Percentiles rank a stretch among this genome's conserved stretches.
Evolutionary conservation across 2,329 filamentous ascomycete species (phyloP).

Genomic region (Aspergillus sp.): DNA sequence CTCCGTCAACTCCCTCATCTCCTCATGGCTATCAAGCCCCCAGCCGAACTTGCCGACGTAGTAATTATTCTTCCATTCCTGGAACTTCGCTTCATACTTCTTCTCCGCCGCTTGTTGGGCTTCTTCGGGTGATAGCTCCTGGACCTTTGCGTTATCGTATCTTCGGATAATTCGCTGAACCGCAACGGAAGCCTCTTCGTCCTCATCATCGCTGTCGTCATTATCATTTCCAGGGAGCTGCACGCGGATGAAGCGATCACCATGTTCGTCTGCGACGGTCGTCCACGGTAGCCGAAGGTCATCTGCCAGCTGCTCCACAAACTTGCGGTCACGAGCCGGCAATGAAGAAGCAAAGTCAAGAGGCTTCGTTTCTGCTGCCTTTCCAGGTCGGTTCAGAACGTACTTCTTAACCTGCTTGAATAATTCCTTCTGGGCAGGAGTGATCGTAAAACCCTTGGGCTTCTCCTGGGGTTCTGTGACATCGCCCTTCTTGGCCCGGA

Average conservation of each 20-base stretch:
- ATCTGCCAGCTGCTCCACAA: conserved; percentile 82
- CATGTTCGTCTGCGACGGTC: conserved; percentile 64
- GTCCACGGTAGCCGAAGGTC: conserved; percentile 67
- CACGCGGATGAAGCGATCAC: conserved; percentile 66
- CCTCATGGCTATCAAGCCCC: conserved; percentile 75
- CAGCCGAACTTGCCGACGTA: conserved; percentile 91
- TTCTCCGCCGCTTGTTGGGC: conserved; percentile 75
- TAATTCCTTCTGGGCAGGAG: conserved; percentile 75
- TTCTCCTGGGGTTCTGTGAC: conserved; percentile 60
- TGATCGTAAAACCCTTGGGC: conserved; percentile 69
- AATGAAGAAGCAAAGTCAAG: conserved; percentile 74
- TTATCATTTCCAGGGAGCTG: conserved; percentile 58
- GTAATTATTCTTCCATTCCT: conserved; percentile 91
- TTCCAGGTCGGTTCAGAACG: conserved; percentile 67
- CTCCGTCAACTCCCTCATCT: conserved; percentile 79
- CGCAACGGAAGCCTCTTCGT: conserved; percentile 81
- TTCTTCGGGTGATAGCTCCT: conserved; percentile 77
- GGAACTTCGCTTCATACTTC: conserved; percentile 88
- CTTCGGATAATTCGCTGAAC: conserved; percentile 81
- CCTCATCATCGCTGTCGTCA: conserved; percentile 64
- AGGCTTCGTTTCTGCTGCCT: conserved; percentile 49
- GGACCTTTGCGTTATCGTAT: conserved; percentile 85
- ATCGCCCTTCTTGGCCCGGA: conserved; percentile 79
- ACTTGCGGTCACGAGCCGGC: conserved; percentile 84
- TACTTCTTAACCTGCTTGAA: conserved; percentile 82